Percentiles rank a stretch among this genome's conserved stretches.
phyloP scores from a whole-genome alignment of 345 rosid genomes.

The Reutealis trisperma region DNA sequence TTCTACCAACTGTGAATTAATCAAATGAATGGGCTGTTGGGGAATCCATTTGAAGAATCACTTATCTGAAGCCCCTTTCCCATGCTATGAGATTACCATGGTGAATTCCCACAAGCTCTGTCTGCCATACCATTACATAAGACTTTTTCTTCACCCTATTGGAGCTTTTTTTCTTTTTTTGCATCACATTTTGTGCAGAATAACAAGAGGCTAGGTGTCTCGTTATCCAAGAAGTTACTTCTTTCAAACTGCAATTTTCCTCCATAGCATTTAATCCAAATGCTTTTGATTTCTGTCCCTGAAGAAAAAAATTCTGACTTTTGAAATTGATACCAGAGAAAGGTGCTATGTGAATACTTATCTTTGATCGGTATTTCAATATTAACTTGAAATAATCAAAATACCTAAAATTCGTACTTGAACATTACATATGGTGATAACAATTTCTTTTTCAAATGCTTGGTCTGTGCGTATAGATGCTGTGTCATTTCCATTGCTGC shows the following conservation, averaged over 20 bases:
- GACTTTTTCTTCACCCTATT: neutral
- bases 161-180: neutral
- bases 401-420: neutral
- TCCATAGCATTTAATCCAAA: neutral
- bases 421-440: neutral
- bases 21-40: too few species aligned
- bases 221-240: neutral
- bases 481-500: neutral
- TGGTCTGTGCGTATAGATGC: neutral
- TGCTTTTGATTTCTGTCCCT: neutral
- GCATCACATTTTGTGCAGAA: neutral
- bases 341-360: neutral
- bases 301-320: neutral
- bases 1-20: too few species aligned
- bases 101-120: too few species aligned
- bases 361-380: neutral
- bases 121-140: too few species aligned
- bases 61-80: too few species aligned
- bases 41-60: too few species aligned
- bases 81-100: too few species aligned
- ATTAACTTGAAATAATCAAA: neutral
- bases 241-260: neutral
- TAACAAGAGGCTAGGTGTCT: neutral
- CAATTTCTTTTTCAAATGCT: neutral
- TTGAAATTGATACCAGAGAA: neutral